Evolutionary conservation across 1,139 yeast genomes (phyloP), one percentile per base, ranked within the genome.

Genomic region (Yamadazyma dushanensis): DNA sequence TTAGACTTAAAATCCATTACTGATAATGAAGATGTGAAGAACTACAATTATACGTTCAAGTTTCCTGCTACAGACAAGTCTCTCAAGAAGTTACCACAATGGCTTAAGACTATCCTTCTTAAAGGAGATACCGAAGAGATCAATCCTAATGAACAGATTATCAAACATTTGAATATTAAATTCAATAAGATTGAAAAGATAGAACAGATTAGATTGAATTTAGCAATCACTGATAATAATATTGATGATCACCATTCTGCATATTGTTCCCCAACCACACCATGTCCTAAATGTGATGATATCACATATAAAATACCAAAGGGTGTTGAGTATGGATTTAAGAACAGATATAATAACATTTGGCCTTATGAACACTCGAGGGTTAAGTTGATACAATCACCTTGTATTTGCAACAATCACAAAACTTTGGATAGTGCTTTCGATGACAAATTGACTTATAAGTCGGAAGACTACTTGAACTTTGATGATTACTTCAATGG

Each of bases 261-360:
- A 31, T 63, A 65, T 37, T 73, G 73, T 39, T 59, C 76, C 1
- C 76, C 76, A 2, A 56, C 57, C 37, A 60, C 69, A 2, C 60
- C 69, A 31, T 72, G 78, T 45, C 70, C 71, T 1, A 57, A 59
- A 19, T 71, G 77, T 51, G 73, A 70, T 41, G 52, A 53, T 3
- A 69, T 63, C 31, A 46, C 58, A 35, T 77, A 76, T 45, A 58
- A 70, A 23, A 65, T 81, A 19, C 81, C 85, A 1, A 76, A 79
- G 36, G 76, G 76, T 1, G 60, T 70, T 27, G 76, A 70, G 39
- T 65, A 57, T 43, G 75, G 75, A 8, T 64, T 56, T 46, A 70
- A 70, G 40, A 70, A 70, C 43, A 47, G 76, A 20, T 70, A 69
- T 49, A 67, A 66, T 31, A 71, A 70, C 43, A 63, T 70, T 15